Evolutionary conservation across 1,139 yeast species (phyloP), one percentile per base, ranked within the genome.

Genomic region (Debaryomycetaceae sp.): DNA sequence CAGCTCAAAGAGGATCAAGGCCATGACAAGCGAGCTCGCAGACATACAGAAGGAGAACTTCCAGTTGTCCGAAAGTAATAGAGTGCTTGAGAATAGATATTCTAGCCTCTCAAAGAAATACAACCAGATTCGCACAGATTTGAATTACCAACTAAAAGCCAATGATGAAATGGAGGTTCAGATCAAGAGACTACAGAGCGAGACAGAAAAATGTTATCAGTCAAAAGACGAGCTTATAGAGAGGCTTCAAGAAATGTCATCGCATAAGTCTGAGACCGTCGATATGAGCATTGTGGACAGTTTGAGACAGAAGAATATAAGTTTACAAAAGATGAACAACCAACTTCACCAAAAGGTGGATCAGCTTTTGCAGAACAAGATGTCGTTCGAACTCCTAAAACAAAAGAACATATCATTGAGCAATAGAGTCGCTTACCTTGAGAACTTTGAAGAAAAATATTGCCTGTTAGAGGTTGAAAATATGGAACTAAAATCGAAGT

Each of bases 401-500:
- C 77, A 70, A 47, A 72, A 72, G 49, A 71, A 68, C 42, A 45
- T 55, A 1, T 54, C 72, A 0, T 58, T 73, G 34, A 37, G 47
- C 33, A 59, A 62, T 13, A 78, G 76, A 49, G 44, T 83, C 7
- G 56, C 62, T 6, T 63, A 63, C 9, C 60, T 76, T 43, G 80
- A 77, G 37, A 62, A 60, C 0, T 52, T 79, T 4, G 78, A 82
- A 46, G 75, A 72, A 39, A 71, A 73, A 41, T 69, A 69, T 13
- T 76, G 79, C 36, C 75, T 75, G 11, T 57, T 81, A 17, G 84
- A 83, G 51, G 60, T 83, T 38, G 79, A 81, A 49, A 65, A 80
- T 46, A 60, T 80, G 17, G 72, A 74, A 34, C 58, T 82, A 37
- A 72, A 76, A 41, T 63, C 70, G 6, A 75, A 68, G 43, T 65